These are phyloP conservation scores for Komagataella pseudopastoris DNA, from an alignment of 805 yeast genomes.

Conservation along the genomic window DNA sequence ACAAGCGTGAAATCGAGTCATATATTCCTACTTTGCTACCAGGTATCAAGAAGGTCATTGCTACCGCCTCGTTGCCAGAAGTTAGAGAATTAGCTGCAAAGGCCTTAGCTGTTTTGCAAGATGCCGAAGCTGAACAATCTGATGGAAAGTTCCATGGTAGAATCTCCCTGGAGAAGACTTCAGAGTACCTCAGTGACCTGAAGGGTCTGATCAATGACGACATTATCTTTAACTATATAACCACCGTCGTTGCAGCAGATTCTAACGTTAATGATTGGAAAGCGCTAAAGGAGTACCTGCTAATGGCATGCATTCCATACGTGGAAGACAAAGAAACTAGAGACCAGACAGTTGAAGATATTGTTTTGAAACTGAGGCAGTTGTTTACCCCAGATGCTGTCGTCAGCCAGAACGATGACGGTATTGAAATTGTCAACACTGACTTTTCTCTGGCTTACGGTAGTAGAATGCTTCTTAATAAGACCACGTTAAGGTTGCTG, in stretches of 20 bases:
- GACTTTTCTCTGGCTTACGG: slow-evolving; percentile 96
- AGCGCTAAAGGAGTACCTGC: slow-evolving; percentile 42
- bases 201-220: slow-evolving; percentile 20
- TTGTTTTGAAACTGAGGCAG: slow-evolving; percentile 35
- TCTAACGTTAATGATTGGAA: slow-evolving; percentile 67
- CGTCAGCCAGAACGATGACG: slow-evolving; percentile 58
- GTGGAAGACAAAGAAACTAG: slow-evolving; percentile 19
- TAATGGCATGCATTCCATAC: slow-evolving; percentile 22
- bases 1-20: slow-evolving; percentile 79
- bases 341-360: slow-evolving; percentile 24
- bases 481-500: slow-evolving; percentile 73
- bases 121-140: slow-evolving; percentile 57
- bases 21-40: slow-evolving; percentile 82
- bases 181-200: slow-evolving; percentile 22
- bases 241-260: slow-evolving; percentile 40
- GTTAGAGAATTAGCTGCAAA: slow-evolving; percentile 87
- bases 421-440: slow-evolving; percentile 83
- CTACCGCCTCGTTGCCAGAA: slow-evolving; percentile 90
- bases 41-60: slow-evolving; percentile 79
- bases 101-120: slow-evolving; percentile 70
- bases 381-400: slow-evolving; percentile 40
- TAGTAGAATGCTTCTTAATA: slow-evolving; percentile 90
- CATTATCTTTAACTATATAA: slow-evolving; percentile 31
- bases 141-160: slow-evolving; percentile 73
- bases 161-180: slow-evolving; percentile 42